These are phyloP conservation scores for Colletotrichum cuscutae DNA, from an alignment of 2,329 filamentous ascomycete species.

Conservation along the genomic window DNA sequence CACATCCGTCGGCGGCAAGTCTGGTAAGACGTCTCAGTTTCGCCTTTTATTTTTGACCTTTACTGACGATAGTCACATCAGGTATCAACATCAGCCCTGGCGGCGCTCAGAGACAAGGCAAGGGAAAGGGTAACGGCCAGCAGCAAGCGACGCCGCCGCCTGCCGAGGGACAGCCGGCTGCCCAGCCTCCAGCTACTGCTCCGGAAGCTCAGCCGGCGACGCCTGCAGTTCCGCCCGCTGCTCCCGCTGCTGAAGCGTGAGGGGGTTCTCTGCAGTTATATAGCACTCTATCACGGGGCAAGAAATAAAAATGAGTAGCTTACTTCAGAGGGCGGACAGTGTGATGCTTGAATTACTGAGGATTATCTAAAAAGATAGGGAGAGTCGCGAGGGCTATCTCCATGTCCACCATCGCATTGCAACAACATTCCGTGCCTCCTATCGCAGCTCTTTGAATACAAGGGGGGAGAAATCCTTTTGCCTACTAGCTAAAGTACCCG, in stretches of 20 bases:
- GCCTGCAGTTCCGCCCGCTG: neutral
- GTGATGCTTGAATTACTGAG: too few relatives aligned
- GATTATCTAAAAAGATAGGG: too few relatives aligned
- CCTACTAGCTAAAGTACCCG: too few relatives aligned
- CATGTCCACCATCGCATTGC: too few relatives aligned
- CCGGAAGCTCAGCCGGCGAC: neutral
- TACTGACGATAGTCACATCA: neutral
- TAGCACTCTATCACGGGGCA: neutral
- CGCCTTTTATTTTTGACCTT: too few relatives aligned
- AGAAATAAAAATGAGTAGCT: neutral
- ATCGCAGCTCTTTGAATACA: too few relatives aligned
- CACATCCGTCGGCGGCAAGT: constrained; percentile 30
- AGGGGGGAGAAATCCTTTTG: too few relatives aligned
- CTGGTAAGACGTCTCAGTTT: constrained; percentile 1
- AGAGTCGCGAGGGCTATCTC: too few relatives aligned
- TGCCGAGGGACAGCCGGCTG: neutral
- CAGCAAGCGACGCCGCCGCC: constrained; percentile 3
- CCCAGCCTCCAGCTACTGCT: neutral
- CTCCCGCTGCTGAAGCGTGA: neutral
- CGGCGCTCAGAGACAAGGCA: neutral
- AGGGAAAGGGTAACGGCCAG: neutral
- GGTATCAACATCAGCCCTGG: constrained; percentile 28
- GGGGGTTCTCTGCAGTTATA: neutral
- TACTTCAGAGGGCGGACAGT: neutral
- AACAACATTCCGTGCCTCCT: too few relatives aligned